These are phyloP conservation scores for Termitomyces sp. DNA, from an alignment of 768 basidiomycete genomes.

Conservation along the genomic window DNA sequence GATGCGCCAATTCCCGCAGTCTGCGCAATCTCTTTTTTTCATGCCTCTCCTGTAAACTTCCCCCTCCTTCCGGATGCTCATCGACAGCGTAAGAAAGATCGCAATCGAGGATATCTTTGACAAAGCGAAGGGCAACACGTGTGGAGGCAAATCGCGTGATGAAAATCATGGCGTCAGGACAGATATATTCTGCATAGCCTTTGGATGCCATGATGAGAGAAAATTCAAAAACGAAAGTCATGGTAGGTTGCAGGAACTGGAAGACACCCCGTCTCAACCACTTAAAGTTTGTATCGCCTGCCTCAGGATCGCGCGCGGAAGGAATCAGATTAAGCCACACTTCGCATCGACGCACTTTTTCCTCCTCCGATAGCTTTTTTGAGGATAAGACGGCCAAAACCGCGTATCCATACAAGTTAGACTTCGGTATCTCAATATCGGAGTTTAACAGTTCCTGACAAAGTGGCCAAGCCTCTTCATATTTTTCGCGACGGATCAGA, in stretches of 20 bases:
- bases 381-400: slow-evolving; percentile 19
- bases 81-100: slow-evolving; percentile 15
- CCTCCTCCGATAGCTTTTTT: slow-evolving; percentile 7
- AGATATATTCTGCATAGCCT: slow-evolving; percentile 26
- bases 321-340: slow-evolving; percentile 33
- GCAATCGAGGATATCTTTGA: slow-evolving; percentile 28
- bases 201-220: slow-evolving; percentile 31
- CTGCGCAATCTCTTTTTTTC: background rate
- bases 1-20: slow-evolving; percentile 9
- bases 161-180: slow-evolving; percentile 22
- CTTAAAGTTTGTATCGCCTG: no score
- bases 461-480: slow-evolving; percentile 24
- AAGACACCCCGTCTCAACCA: slow-evolving; percentile 20
- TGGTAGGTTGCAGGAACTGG: slow-evolving; percentile 16
- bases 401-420: slow-evolving; percentile 21
- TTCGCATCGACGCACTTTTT: slow-evolving; percentile 10
- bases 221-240: slow-evolving; percentile 23
- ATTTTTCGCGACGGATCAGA: slow-evolving; percentile 17
- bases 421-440: slow-evolving; percentile 21
- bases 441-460: slow-evolving; percentile 27
- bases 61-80: background rate
- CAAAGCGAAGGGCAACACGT: slow-evolving; percentile 28
- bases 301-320: background rate
- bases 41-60: background rate
- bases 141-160: slow-evolving; percentile 39